A percentile compares a stretch with the other conserved stretches of the same genome.
Conservation (phyloP, 2,329 filamentous ascomycete species). For the Zymoseptoria pseudotritici region DNA sequence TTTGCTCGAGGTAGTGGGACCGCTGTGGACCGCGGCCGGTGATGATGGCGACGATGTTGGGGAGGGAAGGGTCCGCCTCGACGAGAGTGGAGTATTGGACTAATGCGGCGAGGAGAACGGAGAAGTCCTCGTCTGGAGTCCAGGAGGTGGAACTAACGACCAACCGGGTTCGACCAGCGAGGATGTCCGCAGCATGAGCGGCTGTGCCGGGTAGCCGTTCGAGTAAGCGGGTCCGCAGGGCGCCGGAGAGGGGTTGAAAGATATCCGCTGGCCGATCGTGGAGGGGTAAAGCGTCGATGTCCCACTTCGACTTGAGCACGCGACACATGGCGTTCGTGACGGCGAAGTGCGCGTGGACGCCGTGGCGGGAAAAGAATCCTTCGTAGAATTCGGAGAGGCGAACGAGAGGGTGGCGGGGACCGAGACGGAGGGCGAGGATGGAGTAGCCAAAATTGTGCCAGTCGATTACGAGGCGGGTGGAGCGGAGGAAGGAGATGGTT, state of each 20-base stretch:
- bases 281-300: conserved; percentile 57
- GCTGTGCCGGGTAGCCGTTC: conserved; percentile 57
- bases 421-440: conserved; percentile 66
- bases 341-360: conserved; percentile 59
- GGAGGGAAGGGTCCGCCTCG: conserved; percentile 40
- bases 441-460: conserved; percentile 99
- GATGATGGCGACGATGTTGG: conserved; percentile 75
- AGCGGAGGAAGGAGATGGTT: conserved; percentile 65
- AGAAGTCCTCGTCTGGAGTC: conserved; percentile 96
- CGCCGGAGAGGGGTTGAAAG: conserved; percentile 60
- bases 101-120: conserved; percentile 74
- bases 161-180: conserved; percentile 48
- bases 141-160: conserved; percentile 93
- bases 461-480: conserved; percentile 79
- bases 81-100: conserved; percentile 57
- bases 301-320: conserved; percentile 61
- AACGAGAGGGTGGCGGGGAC: conserved; percentile 64
- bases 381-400: conserved; percentile 72
- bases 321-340: conserved; percentile 84
- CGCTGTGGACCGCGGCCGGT: conserved; percentile 90
- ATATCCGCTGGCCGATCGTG: conserved; percentile 80
- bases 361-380: conserved; percentile 60
- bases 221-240: conserved; percentile 54
- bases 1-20: conserved; percentile 61
- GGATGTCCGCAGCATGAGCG: conserved; percentile 46